Evolutionary conservation across 148 eudicot genomes (phyloP), one percentile per base, ranked within the genome.

Genomic region (Agrostemma githago): DNA sequence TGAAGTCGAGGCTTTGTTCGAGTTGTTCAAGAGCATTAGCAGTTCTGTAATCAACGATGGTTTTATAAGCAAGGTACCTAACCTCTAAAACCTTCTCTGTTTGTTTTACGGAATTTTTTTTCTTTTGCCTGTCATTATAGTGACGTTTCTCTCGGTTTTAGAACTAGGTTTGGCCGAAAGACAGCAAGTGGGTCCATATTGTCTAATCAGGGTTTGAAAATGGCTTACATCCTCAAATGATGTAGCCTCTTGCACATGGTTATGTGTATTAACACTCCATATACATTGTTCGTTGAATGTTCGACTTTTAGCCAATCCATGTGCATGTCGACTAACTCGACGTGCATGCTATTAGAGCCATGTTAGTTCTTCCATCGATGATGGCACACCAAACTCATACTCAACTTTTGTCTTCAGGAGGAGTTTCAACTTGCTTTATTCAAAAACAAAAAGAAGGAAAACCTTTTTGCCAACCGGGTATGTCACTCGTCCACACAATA

Each of bases 1-100:
- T 85, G 99, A 95, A 84, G 99, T 95, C 68, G 99, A 95, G 88
- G 99, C 99, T 70, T 73, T 95, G 16, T 95, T 88, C 82, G 97
- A 95, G 86, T 83, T 92, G 48, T 95, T 74, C 80, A 95, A 92
- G 86, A 90, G 90, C 83, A 92, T 95, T 64, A 92, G 99, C 82
- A 82, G 94, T 72, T 90, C 96, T 62, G 89, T 95, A 71, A 83
- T 90, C 79, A 96, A 95, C 74, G 99, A 92, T 70, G 99, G 99
- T 26, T 85, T 92, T 76, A 95, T 95, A 68, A 92, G 88, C 87
- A 95, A 92, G 97, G 99, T 95, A 87, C 66, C 37, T 14, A 65
- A 16, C 12, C 21, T 48, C 8, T 44, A 12, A 11, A 38, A 3
- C 56, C 5, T 56, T 11, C 42, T 38, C 14, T 16, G 16, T 26